Evolutionary conservation across 2,329 filamentous ascomycete genomes (phyloP).

Genomic region (Ophiostoma ips): DNA sequence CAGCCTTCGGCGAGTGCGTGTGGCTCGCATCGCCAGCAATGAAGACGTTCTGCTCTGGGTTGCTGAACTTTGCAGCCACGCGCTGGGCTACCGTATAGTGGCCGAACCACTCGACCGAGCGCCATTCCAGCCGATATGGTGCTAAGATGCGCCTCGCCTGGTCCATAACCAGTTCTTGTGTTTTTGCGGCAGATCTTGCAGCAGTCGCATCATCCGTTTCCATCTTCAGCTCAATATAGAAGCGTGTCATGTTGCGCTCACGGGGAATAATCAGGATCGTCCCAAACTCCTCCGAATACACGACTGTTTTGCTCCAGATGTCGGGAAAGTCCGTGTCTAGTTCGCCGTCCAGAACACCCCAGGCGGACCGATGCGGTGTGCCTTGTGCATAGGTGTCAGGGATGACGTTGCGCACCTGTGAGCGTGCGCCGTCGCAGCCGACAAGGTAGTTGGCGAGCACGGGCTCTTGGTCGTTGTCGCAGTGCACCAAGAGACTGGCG

Average conservation of each 20-base stretch:
- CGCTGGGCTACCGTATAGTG: slow-evolving; percentile 58
- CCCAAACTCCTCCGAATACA: slow-evolving; percentile 51
- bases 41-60: slow-evolving; percentile 43
- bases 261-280: slow-evolving; percentile 59
- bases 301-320: slow-evolving; percentile 59
- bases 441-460: slow-evolving; percentile 32
- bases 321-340: slow-evolving; percentile 60
- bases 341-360: slow-evolving; percentile 60
- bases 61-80: slow-evolving; percentile 53
- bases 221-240: slow-evolving; percentile 41
- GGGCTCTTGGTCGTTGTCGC: background rate
- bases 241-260: slow-evolving; percentile 56
- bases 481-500: slow-evolving; percentile 28
- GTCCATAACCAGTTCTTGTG: slow-evolving; percentile 52
- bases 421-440: slow-evolving; percentile 61
- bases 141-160: slow-evolving; percentile 41
- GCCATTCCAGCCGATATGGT: slow-evolving; percentile 43
- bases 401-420: slow-evolving; percentile 52
- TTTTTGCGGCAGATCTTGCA: slow-evolving; percentile 18
- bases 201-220: slow-evolving; percentile 17
- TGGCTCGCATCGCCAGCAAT: slow-evolving; percentile 51
- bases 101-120: slow-evolving; percentile 54
- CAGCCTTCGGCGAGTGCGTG: slow-evolving; percentile 52
- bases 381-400: slow-evolving; percentile 16
- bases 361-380: slow-evolving; percentile 27